Conservation (phyloP, 2,329 filamentous ascomycete genomes). For the Zymoseptoria tritici region DNA sequence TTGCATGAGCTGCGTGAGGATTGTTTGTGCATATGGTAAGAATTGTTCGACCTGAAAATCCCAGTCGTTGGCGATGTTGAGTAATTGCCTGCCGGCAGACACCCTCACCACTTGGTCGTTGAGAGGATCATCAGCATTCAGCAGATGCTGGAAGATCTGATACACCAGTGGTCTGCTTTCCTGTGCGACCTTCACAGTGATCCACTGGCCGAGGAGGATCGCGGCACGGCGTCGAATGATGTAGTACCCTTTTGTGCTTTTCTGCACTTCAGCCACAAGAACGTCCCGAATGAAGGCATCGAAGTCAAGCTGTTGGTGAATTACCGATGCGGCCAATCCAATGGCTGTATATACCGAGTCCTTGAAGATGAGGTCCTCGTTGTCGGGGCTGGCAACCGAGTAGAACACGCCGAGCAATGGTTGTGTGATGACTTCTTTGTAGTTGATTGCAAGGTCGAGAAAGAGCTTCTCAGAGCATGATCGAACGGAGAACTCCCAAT, state of each 20-base stretch:
- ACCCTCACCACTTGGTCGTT: conserved; percentile 92
- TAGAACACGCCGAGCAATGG: conserved; percentile 79
- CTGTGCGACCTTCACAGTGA: conserved; percentile 65
- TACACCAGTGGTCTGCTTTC: conserved; percentile 68
- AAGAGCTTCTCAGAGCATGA: conserved; percentile 93
- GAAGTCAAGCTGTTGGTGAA: conserved; percentile 73
- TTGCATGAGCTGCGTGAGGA: conserved; percentile 64
- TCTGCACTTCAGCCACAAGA: conserved; percentile 71
- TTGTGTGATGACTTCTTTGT: conserved; percentile 71
- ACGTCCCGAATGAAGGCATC: conserved; percentile 68
- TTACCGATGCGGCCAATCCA: conserved; percentile 71
- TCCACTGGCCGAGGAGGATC: conserved; percentile 85
- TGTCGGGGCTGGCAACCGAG: conserved; percentile 59
- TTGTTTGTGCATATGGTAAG: conserved; percentile 65
- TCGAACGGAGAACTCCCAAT: conserved; percentile 86
- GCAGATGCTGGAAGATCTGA: conserved; percentile 78
- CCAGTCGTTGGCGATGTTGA: conserved; percentile 73
- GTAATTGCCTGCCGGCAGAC: conserved; percentile 79
- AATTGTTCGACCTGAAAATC: conserved; percentile 70
- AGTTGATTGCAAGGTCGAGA: conserved; percentile 81
- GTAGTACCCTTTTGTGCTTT: conserved; percentile 60
- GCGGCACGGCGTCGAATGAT: conserved; percentile 80
- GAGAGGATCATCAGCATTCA: conserved; percentile 65
- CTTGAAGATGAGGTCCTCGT: conserved; percentile 70
- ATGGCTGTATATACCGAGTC: conserved; percentile 93